phyloP scores from a whole-genome alignment of 306 rosid species.

The Quercus ilex region DNA sequence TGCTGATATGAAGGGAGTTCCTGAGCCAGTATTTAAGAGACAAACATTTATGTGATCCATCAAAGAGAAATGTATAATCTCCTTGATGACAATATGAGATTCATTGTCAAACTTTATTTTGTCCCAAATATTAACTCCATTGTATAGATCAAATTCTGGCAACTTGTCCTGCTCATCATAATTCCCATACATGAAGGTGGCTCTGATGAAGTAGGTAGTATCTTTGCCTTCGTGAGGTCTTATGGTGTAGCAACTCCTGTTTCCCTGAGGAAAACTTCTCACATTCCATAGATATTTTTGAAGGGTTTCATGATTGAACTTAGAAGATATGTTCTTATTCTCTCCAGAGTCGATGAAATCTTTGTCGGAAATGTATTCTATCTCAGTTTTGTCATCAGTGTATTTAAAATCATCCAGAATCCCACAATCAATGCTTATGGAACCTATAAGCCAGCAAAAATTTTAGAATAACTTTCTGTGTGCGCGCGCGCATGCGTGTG shows the following conservation, averaged over 20 bases:
- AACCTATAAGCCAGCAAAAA: background rate
- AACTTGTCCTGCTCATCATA: constrained; percentile 24
- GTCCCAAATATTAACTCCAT: constrained; percentile 39
- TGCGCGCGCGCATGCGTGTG: fast-evolving
- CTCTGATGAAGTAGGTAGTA: constrained; percentile 35
- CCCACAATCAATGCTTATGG: constrained; percentile 28
- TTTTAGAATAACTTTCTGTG: background rate
- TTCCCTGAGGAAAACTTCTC: constrained; percentile 47
- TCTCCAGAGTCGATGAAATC: constrained; percentile 14
- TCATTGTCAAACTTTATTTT: background rate
- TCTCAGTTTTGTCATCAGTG: constrained; percentile 17
- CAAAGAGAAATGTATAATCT: constrained; percentile 32
- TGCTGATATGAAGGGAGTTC: constrained; percentile 58
- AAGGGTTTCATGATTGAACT: background rate
- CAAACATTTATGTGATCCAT: constrained; percentile 36
- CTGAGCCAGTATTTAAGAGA: constrained; percentile 31
- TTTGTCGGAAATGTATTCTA: constrained; percentile 29
- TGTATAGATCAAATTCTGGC: constrained; percentile 33
- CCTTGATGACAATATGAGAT: constrained; percentile 8
- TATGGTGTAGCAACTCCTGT: constrained; percentile 39
- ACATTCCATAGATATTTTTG: background rate
- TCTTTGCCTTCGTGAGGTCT: constrained; percentile 14
- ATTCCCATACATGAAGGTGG: constrained; percentile 37
- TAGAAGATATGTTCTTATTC: background rate
- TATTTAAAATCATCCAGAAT: constrained; percentile 1